Evolutionary conservation across 768 basidiomycete species (phyloP).

Genomic region (Naganishia onofrii): DNA sequence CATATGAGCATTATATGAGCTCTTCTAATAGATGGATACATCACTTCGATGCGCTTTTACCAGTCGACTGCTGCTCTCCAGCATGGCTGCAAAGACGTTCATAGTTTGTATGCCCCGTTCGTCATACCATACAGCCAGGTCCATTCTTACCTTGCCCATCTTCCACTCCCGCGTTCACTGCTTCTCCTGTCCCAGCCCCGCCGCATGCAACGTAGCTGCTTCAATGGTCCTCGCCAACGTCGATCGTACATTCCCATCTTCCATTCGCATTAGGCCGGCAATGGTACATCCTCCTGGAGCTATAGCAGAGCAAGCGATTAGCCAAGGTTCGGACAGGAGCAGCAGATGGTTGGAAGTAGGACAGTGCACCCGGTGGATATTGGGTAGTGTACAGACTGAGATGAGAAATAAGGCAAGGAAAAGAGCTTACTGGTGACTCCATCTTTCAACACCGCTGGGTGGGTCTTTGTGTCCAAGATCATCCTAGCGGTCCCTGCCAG

Average conservation of each 20-base stretch:
- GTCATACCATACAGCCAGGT: too few species aligned
- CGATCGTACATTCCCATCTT: constrained; percentile 87
- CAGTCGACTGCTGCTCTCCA: too few species aligned
- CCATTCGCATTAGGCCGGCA: constrained; percentile 88
- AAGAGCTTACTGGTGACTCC: constrained; percentile 82
- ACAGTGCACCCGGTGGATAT: background rate
- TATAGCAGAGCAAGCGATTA: constrained; percentile 46
- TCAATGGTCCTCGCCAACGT: constrained; percentile 95
- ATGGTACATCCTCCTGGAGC: constrained; percentile 98
- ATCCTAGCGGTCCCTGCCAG: constrained; percentile 95
- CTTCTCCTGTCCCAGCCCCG: constrained; percentile 49
- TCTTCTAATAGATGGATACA: too few species aligned
- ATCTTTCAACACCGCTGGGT: constrained; percentile 96
- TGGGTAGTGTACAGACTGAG: background rate
- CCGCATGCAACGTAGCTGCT: constrained; percentile 65
- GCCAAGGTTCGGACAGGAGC: background rate
- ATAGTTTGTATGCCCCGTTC: too few species aligned
- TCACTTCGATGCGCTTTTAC: too few species aligned
- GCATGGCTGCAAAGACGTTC: too few species aligned
- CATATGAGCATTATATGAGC: too few species aligned
- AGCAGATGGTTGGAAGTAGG: constrained; percentile 3
- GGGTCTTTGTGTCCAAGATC: constrained; percentile 80
- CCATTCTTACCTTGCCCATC: too few species aligned
- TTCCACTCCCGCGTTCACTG: constrained; percentile 32
- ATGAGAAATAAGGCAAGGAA: background rate